These are phyloP conservation scores for Aspergillus affinis DNA, from an alignment of 495 filamentous ascomycete genomes.

Conservation along the genomic window DNA sequence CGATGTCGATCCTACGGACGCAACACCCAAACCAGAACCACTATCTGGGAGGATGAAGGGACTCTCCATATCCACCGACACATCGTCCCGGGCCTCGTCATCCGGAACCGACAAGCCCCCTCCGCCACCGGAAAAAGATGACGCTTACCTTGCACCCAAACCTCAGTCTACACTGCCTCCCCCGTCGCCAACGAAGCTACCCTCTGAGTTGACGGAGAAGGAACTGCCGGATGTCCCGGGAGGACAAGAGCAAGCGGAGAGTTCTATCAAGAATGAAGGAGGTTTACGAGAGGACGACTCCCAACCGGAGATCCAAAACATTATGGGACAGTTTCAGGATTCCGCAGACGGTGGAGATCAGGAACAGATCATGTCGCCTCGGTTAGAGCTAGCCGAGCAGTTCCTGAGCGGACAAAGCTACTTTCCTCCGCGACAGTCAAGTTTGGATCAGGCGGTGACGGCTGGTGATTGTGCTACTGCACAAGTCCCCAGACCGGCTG, in stretches of 20 bases:
- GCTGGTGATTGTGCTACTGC: background rate
- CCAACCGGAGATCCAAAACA: constrained; percentile 87
- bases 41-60: constrained; percentile 34
- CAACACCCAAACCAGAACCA: constrained; percentile 23
- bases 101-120: constrained; percentile 28
- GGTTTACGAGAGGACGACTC: constrained; percentile 65
- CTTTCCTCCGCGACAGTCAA: constrained; percentile 81
- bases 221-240: constrained; percentile 58
- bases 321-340: constrained; percentile 84
- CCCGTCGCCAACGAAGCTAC: constrained; percentile 46
- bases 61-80: constrained; percentile 35
- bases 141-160: constrained; percentile 63
- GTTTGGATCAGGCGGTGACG: constrained; percentile 64
- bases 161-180: constrained; percentile 58
- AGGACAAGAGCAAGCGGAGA: constrained; percentile 51
- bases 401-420: constrained; percentile 60
- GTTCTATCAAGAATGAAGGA: constrained; percentile 40
- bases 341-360: constrained; percentile 62
- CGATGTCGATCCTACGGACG: constrained; percentile 14
- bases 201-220: constrained; percentile 44
- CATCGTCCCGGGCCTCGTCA: constrained; percentile 17
- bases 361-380: constrained; percentile 80
- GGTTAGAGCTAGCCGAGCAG: constrained; percentile 69
- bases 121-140: constrained; percentile 48
- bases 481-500: constrained; percentile 10